Evolutionary conservation across 2,329 filamentous ascomycete genomes (phyloP).

Genomic region (Fusarium sacchari): DNA sequence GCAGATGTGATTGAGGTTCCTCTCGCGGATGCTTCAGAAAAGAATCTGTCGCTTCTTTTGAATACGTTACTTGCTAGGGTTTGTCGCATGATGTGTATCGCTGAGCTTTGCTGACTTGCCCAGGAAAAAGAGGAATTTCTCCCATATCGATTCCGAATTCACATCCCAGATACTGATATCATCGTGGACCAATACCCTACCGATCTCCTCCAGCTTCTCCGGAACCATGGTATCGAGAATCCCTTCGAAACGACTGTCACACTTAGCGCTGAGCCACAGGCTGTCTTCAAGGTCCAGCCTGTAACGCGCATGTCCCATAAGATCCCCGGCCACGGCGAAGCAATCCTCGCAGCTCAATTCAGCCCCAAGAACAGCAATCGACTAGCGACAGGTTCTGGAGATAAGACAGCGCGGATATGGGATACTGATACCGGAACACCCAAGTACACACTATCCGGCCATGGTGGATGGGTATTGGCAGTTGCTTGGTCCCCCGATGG

Average conservation of each 20-base stretch:
- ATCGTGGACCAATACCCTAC: constrained; percentile 66
- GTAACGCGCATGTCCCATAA: constrained; percentile 89
- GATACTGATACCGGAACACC: constrained; percentile 95
- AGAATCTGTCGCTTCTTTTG: constrained; percentile 86
- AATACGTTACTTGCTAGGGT: constrained; percentile 86
- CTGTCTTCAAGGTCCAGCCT: constrained; percentile 91
- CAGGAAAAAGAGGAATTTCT: constrained; percentile 67
- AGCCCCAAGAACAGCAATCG: constrained; percentile 80
- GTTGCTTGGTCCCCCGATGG: constrained; percentile 90
- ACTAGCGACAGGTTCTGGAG: constrained; percentile 89
- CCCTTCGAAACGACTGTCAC: constrained; percentile 66
- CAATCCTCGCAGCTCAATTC: constrained; percentile 88
- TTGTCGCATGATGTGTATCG: constrained; percentile 40
- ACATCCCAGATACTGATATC: constrained; percentile 63
- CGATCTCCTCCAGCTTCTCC: constrained; percentile 65
- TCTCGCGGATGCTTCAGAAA: constrained; percentile 84
- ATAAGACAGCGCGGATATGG: constrained; percentile 92
- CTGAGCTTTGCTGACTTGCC: background rate
- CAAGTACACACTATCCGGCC: constrained; percentile 84
- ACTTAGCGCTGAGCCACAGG: constrained; percentile 78
- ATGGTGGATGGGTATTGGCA: constrained; percentile 86
- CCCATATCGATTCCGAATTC: constrained; percentile 70
- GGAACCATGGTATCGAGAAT: constrained; percentile 65
- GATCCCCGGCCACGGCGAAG: constrained; percentile 90
- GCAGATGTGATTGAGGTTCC: constrained; percentile 78